These are phyloP conservation scores for Isoetes engelmannii DNA, from an alignment of 83 land plant species.

Conservation along the genomic window DNA sequence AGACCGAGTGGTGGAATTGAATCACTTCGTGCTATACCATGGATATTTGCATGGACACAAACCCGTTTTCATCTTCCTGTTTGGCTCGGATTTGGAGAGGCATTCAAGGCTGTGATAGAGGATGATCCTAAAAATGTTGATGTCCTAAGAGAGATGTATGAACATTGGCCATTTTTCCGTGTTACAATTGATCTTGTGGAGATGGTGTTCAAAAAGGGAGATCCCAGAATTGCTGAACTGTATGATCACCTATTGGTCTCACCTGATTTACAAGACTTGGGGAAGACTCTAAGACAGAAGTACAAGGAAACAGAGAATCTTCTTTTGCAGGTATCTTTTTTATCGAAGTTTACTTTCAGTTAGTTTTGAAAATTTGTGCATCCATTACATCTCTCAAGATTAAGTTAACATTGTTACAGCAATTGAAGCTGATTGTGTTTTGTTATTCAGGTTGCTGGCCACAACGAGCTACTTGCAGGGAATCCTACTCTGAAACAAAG, in stretches of 20 bases:
- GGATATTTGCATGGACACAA: conserved; percentile 93
- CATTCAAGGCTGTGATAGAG: conserved; percentile 53
- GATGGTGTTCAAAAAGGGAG: conserved; percentile 89
- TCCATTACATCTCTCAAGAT: not conserved
- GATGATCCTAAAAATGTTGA: conserved; percentile 45
- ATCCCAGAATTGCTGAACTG: conserved; percentile 70
- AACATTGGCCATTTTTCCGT: conserved; percentile 80
- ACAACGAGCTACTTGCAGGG: conserved; percentile 63
- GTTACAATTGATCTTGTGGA: conserved; percentile 76
- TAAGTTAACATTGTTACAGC: too few species aligned
- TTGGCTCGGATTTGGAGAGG: conserved; percentile 82
- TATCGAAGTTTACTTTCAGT: not conserved
- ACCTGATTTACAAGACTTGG: conserved; percentile 49
- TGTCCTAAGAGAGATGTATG: conserved; percentile 63
- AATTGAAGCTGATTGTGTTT: too few species aligned
- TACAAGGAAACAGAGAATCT: conserved; percentile 55
- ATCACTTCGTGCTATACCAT: conserved; percentile 79
- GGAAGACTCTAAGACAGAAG: conserved; percentile 45
- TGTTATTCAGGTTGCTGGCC: conserved; percentile 59
- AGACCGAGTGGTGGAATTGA: conserved; percentile 90
- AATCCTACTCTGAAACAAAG: conserved; percentile 84
- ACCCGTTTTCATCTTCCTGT: conserved; percentile 82
- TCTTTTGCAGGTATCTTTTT: conserved; percentile 51
- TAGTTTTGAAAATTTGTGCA: not conserved
- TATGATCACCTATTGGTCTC: conserved; percentile 72